phyloP scores from a whole-genome alignment of 495 filamentous ascomycete genomes.

The Neurospora sublineolata region DNA sequence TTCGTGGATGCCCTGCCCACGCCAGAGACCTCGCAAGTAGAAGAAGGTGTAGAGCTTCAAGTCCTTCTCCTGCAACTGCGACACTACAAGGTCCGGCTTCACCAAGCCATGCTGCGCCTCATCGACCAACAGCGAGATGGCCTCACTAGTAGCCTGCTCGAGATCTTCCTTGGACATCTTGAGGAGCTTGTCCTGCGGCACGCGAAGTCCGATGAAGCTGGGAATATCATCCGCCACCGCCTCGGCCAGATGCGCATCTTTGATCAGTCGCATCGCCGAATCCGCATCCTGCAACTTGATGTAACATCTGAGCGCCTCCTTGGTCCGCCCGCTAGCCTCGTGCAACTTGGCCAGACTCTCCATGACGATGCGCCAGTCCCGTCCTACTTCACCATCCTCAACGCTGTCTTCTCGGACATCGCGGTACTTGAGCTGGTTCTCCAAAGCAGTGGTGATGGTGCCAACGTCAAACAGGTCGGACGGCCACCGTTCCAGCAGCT shows the following conservation, averaged over 20 bases:
- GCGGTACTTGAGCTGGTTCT: constrained; percentile 58
- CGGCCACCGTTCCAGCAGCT: constrained; percentile 77
- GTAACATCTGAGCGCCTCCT: constrained; percentile 77
- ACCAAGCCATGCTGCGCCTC: constrained; percentile 85
- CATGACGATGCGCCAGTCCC: constrained; percentile 77
- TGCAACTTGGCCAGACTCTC: constrained; percentile 75
- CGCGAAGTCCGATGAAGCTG: constrained; percentile 74
- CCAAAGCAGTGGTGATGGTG: constrained; percentile 56
- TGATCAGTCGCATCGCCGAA: constrained; percentile 71
- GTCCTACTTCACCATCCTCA: constrained; percentile 49
- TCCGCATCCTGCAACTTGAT: constrained; percentile 87
- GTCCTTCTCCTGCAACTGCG: constrained; percentile 50
- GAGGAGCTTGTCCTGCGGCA: constrained; percentile 59
- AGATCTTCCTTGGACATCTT: constrained; percentile 58
- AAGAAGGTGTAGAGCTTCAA: constrained; percentile 74
- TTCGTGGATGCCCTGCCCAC: constrained; percentile 45
- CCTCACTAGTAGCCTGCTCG: constrained; percentile 64
- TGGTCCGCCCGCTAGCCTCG: constrained; percentile 62
- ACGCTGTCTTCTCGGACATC: constrained; percentile 58
- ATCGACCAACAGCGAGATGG: constrained; percentile 75
- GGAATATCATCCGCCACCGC: constrained; percentile 80
- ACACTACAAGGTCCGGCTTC: constrained; percentile 61
- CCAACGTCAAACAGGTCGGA: constrained; percentile 70
- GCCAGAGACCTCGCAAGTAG: constrained; percentile 81
- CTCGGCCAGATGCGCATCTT: constrained; percentile 72